A percentile compares a stretch with the other conserved stretches of the same genome.
These are phyloP conservation scores for Plasmodium ovale DNA, from an alignment of 169 alveolate species.

Conservation along the genomic window DNA sequence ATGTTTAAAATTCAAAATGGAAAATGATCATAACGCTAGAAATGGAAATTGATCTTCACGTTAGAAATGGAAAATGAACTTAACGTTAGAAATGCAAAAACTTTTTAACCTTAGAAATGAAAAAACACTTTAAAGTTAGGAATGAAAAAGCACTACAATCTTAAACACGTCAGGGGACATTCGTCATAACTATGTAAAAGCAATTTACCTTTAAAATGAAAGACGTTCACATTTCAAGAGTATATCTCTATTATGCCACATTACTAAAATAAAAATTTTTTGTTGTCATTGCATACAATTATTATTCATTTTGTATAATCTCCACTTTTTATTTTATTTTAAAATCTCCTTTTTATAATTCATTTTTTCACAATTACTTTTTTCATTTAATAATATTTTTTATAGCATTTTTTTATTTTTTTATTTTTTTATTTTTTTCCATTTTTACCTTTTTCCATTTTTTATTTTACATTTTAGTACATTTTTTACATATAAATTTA, in stretches of 20 bases:
- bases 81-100: not conserved
- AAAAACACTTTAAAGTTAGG: too few species aligned
- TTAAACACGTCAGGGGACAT: too few species aligned
- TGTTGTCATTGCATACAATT: too few species aligned
- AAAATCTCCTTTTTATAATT: not conserved
- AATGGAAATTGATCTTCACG: too few species aligned
- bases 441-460: too few species aligned
- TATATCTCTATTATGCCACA: too few species aligned
- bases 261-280: too few species aligned
- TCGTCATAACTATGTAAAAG: too few species aligned
- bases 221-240: too few species aligned
- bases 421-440: not conserved
- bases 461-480: slow-evolving; percentile 15
- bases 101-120: not conserved
- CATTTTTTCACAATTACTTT: not conserved
- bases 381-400: not conserved
- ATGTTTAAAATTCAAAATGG: not conserved
- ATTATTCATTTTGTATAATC: not conserved
- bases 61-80: not conserved
- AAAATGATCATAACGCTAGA: not conserved
- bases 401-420: not conserved
- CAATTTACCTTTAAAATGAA: too few species aligned
- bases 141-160: not conserved
- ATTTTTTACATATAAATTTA: not conserved
- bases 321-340: not conserved